These are phyloP conservation scores for Yamagishiella unicocca DNA, from an alignment of 139 green algal species.

Conservation along the genomic window DNA sequence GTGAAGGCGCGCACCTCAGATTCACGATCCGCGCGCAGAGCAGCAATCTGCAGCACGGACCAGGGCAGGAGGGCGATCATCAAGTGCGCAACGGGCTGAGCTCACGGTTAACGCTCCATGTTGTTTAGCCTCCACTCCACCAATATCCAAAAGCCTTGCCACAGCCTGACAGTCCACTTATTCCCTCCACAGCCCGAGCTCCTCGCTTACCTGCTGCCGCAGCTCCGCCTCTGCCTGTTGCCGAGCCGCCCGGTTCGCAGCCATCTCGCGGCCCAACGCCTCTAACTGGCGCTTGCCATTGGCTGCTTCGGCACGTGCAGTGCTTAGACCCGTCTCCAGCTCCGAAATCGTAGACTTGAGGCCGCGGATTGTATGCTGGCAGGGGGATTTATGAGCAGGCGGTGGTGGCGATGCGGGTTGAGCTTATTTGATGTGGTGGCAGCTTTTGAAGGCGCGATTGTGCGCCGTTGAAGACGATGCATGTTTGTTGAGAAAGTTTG, in stretches of 20 bases:
- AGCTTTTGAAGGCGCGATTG: no score
- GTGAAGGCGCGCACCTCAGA: conserved; percentile 54
- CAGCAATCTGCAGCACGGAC: conserved; percentile 45
- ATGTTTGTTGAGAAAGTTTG: no score
- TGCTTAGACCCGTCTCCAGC: conserved; percentile 15
- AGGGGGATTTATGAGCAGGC: no score
- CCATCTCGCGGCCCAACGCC: conserved; percentile 46
- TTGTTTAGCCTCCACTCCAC: no score
- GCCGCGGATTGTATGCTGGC: conserved; percentile 36
- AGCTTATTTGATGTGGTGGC: no score
- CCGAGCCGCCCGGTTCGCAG: conserved; percentile 17
- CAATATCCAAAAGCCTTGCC: no score
- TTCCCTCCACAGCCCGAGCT: background rate
- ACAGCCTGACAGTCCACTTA: no score
- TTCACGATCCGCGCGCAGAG: conserved; percentile 56
- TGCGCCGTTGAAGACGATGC: no score
- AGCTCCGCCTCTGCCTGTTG: conserved; percentile 45
- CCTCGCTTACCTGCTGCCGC: conserved; percentile 51
- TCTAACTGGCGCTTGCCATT: conserved; percentile 43
- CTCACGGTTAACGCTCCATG: no score
- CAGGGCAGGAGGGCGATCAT: background rate
- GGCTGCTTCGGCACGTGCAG: conserved; percentile 37
- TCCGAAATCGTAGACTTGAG: conserved; percentile 45
- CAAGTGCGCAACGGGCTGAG: no score
- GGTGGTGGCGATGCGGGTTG: no score